Percentiles rank a stretch among this genome's conserved stretches.
These are phyloP conservation scores for Colletotrichum tabaci DNA, from an alignment of 2,329 filamentous ascomycete species.

Conservation along the genomic window DNA sequence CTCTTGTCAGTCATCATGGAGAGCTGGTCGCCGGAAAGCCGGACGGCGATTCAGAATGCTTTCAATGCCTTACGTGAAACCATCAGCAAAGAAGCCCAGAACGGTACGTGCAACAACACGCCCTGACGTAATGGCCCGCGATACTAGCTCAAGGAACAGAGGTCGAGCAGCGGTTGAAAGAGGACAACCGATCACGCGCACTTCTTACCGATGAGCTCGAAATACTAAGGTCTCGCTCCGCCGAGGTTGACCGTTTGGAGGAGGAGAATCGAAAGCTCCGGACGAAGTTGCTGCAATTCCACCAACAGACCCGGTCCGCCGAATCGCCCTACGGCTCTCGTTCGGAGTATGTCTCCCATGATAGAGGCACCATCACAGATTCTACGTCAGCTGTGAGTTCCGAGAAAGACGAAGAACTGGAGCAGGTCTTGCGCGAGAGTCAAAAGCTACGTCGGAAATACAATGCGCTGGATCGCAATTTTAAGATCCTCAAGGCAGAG, in stretches of 20 bases:
- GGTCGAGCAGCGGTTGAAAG: slow-evolving; percentile 44
- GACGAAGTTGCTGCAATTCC: slow-evolving; percentile 53
- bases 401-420: neutral
- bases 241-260: slow-evolving; percentile 54
- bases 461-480: slow-evolving; percentile 57
- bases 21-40: slow-evolving; percentile 57
- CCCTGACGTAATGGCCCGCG: slow-evolving; percentile 43
- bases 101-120: slow-evolving; percentile 49
- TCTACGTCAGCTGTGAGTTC: neutral
- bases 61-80: slow-evolving; percentile 57
- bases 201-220: slow-evolving; percentile 51
- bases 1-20: slow-evolving; percentile 50
- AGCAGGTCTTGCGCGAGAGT: slow-evolving; percentile 29
- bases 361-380: slow-evolving; percentile 34
- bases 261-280: slow-evolving; percentile 60
- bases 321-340: slow-evolving; percentile 25
- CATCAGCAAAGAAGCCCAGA: slow-evolving; percentile 55
- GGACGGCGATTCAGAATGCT: slow-evolving; percentile 57
- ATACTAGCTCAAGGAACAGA: slow-evolving; percentile 46
- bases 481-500: slow-evolving; percentile 57
- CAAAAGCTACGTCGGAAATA: slow-evolving; percentile 58
- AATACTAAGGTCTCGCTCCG: slow-evolving; percentile 51
- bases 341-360: slow-evolving; percentile 7
- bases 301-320: slow-evolving; percentile 35
- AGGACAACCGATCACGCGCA: slow-evolving; percentile 2